Evolutionary conservation across 2,329 filamentous ascomycete species (phyloP).

Genomic region (Tolypocladium album): DNA sequence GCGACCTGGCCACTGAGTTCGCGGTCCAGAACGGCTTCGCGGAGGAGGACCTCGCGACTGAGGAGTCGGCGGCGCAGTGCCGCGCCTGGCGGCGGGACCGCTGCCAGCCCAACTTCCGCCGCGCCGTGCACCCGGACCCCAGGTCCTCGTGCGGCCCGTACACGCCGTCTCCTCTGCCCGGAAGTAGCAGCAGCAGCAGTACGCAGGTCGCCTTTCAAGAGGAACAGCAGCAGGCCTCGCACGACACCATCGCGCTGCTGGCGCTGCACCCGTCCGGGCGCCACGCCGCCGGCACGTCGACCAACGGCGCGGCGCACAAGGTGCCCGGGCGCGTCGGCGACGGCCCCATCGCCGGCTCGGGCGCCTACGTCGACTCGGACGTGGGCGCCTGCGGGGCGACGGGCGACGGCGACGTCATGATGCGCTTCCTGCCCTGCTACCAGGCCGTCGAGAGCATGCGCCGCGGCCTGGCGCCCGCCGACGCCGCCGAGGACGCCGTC

Average conservation of each 20-base stretch:
- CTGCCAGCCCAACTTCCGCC: conserved; percentile 43
- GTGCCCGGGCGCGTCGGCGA: conserved; percentile 45
- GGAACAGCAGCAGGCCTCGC: conserved; percentile 16
- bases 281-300: conserved; percentile 45
- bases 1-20: conserved; percentile 42
- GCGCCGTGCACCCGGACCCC: conserved; percentile 34
- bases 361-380: conserved; percentile 42
- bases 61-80: conserved; percentile 27
- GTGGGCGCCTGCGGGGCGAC: conserved; percentile 45
- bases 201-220: no score
- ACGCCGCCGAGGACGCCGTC: conserved; percentile 41
- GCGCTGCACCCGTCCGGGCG: conserved; percentile 28
- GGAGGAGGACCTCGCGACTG: conserved; percentile 31
- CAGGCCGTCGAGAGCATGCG: conserved; percentile 45
- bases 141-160: conserved; percentile 35
- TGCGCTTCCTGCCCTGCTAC: conserved; percentile 46
- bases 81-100: conserved; percentile 26
- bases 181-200: not conserved
- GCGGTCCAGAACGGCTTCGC: conserved; percentile 39
- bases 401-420: conserved; percentile 47
- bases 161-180: conserved; percentile 11
- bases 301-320: conserved; percentile 43
- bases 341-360: conserved; percentile 42
- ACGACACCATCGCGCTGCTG: conserved; percentile 46
- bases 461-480: conserved; percentile 32